Conservation (phyloP, 495 filamentous ascomycete species). For the Sporormia fimetaria region DNA sequence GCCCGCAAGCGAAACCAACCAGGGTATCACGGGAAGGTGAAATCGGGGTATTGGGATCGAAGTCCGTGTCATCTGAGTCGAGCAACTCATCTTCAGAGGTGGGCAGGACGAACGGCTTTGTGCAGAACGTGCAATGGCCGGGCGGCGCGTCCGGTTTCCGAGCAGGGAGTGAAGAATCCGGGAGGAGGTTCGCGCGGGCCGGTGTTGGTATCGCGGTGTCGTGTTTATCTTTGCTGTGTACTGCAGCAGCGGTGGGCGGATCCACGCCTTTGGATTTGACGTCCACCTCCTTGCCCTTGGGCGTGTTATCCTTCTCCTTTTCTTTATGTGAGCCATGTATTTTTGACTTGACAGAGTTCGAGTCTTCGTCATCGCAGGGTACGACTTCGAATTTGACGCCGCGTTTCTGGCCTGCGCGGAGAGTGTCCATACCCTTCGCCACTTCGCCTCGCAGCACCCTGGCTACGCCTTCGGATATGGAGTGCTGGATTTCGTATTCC, state of each 20-base stretch:
- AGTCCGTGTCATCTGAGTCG: background rate
- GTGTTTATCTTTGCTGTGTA: conserved; percentile 3
- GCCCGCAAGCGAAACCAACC: conserved; percentile 82
- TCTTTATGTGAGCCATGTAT: conserved; percentile 15
- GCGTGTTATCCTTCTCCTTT: conserved; percentile 21
- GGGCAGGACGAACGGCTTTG: conserved; percentile 13
- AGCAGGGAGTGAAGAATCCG: conserved; percentile 23
- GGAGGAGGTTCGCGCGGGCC: conserved; percentile 18
- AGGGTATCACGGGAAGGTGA: conserved; percentile 47
- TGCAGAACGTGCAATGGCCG: conserved; percentile 27
- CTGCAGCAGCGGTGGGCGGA: conserved; percentile 8
- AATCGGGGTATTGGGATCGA: conserved; percentile 9
- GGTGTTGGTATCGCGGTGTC: conserved; percentile 34
- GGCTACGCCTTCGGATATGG: conserved; percentile 81
- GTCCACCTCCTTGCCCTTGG: conserved; percentile 20
- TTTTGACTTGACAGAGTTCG: background rate
- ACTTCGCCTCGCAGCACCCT: conserved; percentile 81
- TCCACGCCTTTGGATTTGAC: conserved; percentile 10
- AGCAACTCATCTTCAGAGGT: conserved; percentile 8
- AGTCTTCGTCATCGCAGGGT: conserved; percentile 26
- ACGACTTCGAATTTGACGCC: conserved; percentile 81
- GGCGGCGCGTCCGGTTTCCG: conserved; percentile 31
- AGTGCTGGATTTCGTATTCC: conserved; percentile 86
- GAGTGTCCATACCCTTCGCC: conserved; percentile 61
- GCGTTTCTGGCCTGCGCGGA: conserved; percentile 63